Conservation (phyloP, 2,329 filamentous ascomycete species). For the Pleurostoma richardsiae region DNA sequence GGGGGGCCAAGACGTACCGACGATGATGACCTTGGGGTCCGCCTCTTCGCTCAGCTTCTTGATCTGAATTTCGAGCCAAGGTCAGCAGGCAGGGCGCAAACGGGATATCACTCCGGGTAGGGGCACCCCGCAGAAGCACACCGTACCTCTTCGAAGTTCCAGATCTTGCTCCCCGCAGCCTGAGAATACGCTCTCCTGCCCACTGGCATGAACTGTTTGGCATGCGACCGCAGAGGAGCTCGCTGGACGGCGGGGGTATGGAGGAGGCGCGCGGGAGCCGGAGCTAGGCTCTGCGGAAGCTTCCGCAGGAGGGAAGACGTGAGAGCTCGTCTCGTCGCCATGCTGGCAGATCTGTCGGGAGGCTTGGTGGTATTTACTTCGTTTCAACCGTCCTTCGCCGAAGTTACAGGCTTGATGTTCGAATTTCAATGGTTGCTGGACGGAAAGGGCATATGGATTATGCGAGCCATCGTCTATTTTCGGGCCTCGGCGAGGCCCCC, state of each 20-base stretch:
- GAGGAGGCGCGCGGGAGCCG: background rate
- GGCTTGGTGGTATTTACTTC: background rate
- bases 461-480: too few relatives aligned
- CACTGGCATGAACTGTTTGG: background rate
- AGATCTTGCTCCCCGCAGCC: constrained; percentile 30
- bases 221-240: background rate
- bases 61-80: constrained; percentile 23
- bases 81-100: background rate
- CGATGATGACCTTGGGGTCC: constrained; percentile 31
- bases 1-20: constrained; percentile 31
- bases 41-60: constrained; percentile 26
- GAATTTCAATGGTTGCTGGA: too few relatives aligned
- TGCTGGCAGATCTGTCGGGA: background rate
- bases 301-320: background rate
- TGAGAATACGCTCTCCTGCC: constrained; percentile 18
- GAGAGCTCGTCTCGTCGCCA: background rate
- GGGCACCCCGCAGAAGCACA: background rate
- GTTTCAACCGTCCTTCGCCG: too few relatives aligned
- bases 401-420: too few relatives aligned
- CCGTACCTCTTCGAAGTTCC: constrained; percentile 39
- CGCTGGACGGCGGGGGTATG: background rate
- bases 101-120: too few relatives aligned
- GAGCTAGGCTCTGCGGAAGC: background rate
- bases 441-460: too few relatives aligned
- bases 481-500: too few relatives aligned